Evolutionary conservation across 768 basidiomycete genomes (phyloP), one percentile per base, ranked within the genome.

Genomic region (Pilatotrama ljubarskyi): DNA sequence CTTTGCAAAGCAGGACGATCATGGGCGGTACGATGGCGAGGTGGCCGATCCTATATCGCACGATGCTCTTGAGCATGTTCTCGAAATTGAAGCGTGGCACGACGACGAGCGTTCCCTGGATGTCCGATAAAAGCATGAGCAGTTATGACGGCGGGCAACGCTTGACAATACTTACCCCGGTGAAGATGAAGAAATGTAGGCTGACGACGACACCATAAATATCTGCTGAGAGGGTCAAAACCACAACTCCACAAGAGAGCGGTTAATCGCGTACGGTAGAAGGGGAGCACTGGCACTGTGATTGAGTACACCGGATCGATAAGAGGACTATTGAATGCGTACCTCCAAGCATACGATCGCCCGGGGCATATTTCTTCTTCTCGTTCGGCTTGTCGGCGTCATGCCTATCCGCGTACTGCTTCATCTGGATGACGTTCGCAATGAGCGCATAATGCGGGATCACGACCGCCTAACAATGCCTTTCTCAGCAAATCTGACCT

Each of bases 151-250:
- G 29, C 4, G 29, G n/a, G n/a, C n/a, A 32, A 32, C 29, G 29
- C 4, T 5, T 32, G 29, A 32, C 29, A 32, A 32, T 10, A 71
- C 82, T 56, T 68, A 87, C 85, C 47, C 78, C 82, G 41, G 75
- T 73, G 65, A 83, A 87, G 32, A 89, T 59, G 49, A 80, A 72
- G 56, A 76, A 82, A 67, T 88, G 87, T 38, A 86, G 81, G 69
- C 81, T 84, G 58, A 86, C 79, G 18, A 86, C 79, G 22, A 88
- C 69, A 15, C 87, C 87, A 68, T 87, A 89, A 8, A 88, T 87
- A 66, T 89, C 87, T 83, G 62, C 70, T 75, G 60, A 18, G 37
- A 47, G 72, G 69, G 58, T 37, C 59, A 38, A 35, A 26, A 7
- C 11, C 72, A 73, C 4, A 14, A 5, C 25, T 2, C 3, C 18